Conservation (phyloP, 2,329 filamentous ascomycete genomes). For the Aureobasidium leucospermi region DNA sequence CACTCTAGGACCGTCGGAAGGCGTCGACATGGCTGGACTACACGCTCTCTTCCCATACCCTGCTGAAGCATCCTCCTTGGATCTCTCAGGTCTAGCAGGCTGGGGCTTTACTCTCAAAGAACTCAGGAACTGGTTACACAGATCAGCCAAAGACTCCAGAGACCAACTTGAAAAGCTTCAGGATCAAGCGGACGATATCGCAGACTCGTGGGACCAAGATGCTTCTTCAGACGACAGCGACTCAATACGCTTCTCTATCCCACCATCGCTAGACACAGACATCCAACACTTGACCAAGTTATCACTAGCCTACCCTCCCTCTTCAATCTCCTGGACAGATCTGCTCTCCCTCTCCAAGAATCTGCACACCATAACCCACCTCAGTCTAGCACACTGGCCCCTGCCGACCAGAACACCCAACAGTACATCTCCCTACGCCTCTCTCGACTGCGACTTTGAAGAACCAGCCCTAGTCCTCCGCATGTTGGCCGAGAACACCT, state of each 20-base stretch:
- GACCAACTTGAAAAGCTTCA: neutral
- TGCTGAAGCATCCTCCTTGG: constrained; percentile 43
- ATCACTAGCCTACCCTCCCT: constrained; percentile 48
- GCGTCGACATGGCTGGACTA: constrained; percentile 38
- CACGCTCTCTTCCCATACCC: constrained; percentile 44
- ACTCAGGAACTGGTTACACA: constrained; percentile 37
- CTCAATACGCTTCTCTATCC: constrained; percentile 18
- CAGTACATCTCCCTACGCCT: constrained; percentile 46
- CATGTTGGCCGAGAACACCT: constrained; percentile 47
- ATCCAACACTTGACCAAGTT: constrained; percentile 49
- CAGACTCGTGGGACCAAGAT: constrained; percentile 43
- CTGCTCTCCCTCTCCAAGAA: constrained; percentile 47
- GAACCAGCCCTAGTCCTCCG: constrained; percentile 51
- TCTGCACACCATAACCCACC: constrained; percentile 51
- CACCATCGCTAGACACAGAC: constrained; percentile 28
- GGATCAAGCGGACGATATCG: neutral
- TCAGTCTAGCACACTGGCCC: constrained; percentile 58
- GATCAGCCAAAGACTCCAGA: constrained; percentile 4
- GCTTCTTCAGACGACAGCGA: constrained; percentile 19
- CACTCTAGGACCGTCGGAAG: constrained; percentile 38
- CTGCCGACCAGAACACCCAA: constrained; percentile 51
- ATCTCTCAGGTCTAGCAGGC: constrained; percentile 46
- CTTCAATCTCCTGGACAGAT: constrained; percentile 46
- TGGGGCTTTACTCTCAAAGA: constrained; percentile 40
- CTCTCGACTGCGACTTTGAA: constrained; percentile 47